Evolutionary conservation across 2,329 filamentous ascomycete genomes (phyloP).

Genomic region (Albifimbria verrucaria): DNA sequence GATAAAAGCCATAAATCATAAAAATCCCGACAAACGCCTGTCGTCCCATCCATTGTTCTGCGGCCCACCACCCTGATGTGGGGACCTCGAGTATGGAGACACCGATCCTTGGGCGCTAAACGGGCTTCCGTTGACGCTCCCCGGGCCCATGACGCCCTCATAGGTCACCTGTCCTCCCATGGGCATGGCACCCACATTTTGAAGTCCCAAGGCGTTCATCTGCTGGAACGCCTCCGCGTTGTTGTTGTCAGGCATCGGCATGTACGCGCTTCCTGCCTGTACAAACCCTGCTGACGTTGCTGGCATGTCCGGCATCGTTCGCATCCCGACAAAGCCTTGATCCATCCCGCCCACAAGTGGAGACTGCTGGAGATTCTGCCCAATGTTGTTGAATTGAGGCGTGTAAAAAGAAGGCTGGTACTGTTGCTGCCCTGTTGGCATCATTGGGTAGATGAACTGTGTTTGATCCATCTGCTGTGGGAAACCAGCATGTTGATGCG

Average conservation of each 20-base stretch:
- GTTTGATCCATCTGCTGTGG: slow-evolving; percentile 12
- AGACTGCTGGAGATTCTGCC: slow-evolving; percentile 20
- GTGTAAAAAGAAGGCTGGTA: slow-evolving; percentile 19
- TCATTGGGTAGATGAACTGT: slow-evolving; percentile 22
- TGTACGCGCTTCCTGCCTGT: slow-evolving; percentile 17
- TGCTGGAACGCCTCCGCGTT: slow-evolving; percentile 27
- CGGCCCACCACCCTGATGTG: slow-evolving; percentile 23
- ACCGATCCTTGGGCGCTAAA: slow-evolving; percentile 32
- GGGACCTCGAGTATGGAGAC: slow-evolving; percentile 32
- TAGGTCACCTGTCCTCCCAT: slow-evolving; percentile 26
- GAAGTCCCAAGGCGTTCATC: slow-evolving; percentile 29
- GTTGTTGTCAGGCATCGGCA: slow-evolving; percentile 19
- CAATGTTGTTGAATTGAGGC: slow-evolving; percentile 22
- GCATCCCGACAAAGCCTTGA: slow-evolving; percentile 18
- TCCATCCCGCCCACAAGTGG: slow-evolving; percentile 21
- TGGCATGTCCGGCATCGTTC: slow-evolving; percentile 21
- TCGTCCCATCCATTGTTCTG: slow-evolving; percentile 21
- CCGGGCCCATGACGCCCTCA: slow-evolving; percentile 27
- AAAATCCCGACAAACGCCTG: slow-evolving; percentile 14
- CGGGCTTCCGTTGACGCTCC: slow-evolving; percentile 30
- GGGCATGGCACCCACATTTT: slow-evolving; percentile 17
- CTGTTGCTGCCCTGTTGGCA: slow-evolving; percentile 21
- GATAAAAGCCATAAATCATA: slow-evolving; percentile 6
- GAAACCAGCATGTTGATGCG: slow-evolving; percentile 11
- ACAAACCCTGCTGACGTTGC: slow-evolving; percentile 19